Base-by-base conservation (phyloP, 106 monocot species). In the Phalaenopsis aphrodite region DNA sequence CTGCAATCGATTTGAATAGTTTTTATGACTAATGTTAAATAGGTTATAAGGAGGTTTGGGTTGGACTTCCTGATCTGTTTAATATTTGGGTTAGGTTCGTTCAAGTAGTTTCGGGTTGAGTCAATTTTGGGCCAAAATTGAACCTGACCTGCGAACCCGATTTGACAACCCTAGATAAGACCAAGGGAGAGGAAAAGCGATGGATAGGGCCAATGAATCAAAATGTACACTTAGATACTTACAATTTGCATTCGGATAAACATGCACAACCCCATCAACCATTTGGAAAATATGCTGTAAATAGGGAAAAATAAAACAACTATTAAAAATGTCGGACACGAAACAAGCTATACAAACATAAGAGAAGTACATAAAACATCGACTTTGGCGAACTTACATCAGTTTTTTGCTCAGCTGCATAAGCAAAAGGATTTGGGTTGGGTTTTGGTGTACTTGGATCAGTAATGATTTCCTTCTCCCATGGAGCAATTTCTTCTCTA, bases 381-480 rank as follows among this genome's bases (percentile, higher is more conserved):
- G 42, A 16, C 41, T 17, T 24, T 68, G 82, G 78, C 39, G 65
- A 82, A 80, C 87, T 85, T 77, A 98, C 98, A 83, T 91, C 85
- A 78, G 92, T 88, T 83, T 88, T 98, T 64, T 89, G 82, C 84
- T 93, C 92, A 78, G 91, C 57, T 39, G 56, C 19, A 84, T 94
- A 90, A 18, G 83, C 82, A 80, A 97, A 97, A 49, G 97, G 97
- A 78, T 92, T 90, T 84, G 90, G 86, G 81, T 98, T 87, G 57
- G 89, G 91, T 78, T 88, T 99, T 71, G 99, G 99, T 19, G 99
- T 99, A 79, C 99, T 90, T 45, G 99, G 99, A 61, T 99, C 99
- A 75, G 92, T 94, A 81, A 99, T 99, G 67, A 93, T 80, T 88
- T 99, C 99, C 81, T 93, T 99, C 78, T 91, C 91, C 99, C 99